Evolutionary conservation across 108 stramenopile genomes (phyloP).

Genomic region (Discostella pseudostelligera): DNA sequence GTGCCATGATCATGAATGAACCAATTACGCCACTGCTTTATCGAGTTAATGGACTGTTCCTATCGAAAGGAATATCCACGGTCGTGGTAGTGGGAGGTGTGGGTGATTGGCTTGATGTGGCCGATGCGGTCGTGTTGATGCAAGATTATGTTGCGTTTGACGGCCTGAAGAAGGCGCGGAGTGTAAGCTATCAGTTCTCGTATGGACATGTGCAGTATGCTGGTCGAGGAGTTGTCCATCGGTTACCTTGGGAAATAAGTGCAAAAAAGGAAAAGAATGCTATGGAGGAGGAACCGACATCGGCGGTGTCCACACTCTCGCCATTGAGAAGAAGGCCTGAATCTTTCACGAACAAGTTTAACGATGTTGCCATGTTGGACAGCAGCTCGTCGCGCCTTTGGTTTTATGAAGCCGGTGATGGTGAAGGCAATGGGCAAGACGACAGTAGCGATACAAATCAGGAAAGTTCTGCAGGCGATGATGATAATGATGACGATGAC

Average conservation of each 20-base stretch:
- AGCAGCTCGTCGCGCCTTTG: constrained; percentile 59
- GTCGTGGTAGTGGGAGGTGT: constrained; percentile 97
- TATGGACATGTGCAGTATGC: constrained; percentile 91
- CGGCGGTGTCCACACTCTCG: constrained; percentile 52
- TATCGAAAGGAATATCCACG: constrained; percentile 73
- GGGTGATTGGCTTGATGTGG: constrained; percentile 95
- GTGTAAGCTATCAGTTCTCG: constrained; percentile 81
- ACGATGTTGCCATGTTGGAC: constrained; percentile 49
- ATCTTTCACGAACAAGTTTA: constrained; percentile 29
- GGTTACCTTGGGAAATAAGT: constrained; percentile 68
- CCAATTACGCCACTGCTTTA: constrained; percentile 93
- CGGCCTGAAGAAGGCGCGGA: constrained; percentile 77
- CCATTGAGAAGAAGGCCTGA: constrained; percentile 45
- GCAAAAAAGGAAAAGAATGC: constrained; percentile 3
- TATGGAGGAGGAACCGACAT: constrained; percentile 15
- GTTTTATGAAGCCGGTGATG: constrained; percentile 43
- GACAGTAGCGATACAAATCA: constrained; percentile 9
- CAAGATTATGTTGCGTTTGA: constrained; percentile 86
- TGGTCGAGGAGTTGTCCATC: constrained; percentile 86
- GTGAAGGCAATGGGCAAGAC: constrained; percentile 9
- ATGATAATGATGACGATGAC: constrained; percentile 46
- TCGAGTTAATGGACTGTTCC: constrained; percentile 79
- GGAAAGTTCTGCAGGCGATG: neutral
- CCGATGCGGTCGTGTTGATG: constrained; percentile 86
- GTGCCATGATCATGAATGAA: constrained; percentile 90